phyloP scores from a whole-genome alignment of 306 rosid genomes.

The Cucumis hystrix region DNA sequence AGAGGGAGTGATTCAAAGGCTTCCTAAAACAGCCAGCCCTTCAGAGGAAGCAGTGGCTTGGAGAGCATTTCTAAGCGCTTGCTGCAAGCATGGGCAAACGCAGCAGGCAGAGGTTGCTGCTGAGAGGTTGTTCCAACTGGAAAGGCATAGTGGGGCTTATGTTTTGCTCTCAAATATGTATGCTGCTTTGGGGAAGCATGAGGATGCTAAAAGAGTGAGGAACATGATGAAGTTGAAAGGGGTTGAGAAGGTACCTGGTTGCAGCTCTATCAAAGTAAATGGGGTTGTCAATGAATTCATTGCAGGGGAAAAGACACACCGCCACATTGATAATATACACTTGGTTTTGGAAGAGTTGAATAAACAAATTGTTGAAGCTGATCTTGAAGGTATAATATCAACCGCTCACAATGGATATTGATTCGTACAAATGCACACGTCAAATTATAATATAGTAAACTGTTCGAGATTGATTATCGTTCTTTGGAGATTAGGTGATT shows the following conservation, averaged over 20 bases:
- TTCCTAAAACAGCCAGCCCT: conserved; percentile 13
- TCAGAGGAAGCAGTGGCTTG: conserved; percentile 53
- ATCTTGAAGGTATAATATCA: neutral
- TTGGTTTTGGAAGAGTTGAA: conserved; percentile 34
- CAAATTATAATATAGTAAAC: too few relatives aligned
- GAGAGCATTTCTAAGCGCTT: conserved; percentile 72
- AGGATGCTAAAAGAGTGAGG: conserved; percentile 46
- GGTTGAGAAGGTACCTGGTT: conserved; percentile 50
- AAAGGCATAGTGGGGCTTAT: conserved; percentile 45
- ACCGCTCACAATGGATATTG: neutral
- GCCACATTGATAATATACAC: conserved; percentile 34
- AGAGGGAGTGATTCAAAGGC: conserved; percentile 27
- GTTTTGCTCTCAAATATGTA: conserved; percentile 60
- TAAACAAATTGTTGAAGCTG: conserved; percentile 1
- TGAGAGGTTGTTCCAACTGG: conserved; percentile 27
- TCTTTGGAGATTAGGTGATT: too few relatives aligned
- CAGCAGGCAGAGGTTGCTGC: conserved; percentile 46
- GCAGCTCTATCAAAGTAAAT: conserved; percentile 56
- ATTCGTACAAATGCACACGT: too few relatives aligned
- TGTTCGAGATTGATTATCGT: too few relatives aligned
- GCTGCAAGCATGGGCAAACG: conserved; percentile 51
- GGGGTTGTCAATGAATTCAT: conserved; percentile 47
- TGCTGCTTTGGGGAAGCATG: conserved; percentile 32
- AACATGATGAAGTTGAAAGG: conserved; percentile 45
- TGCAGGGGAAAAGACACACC: conserved; percentile 48